Evolutionary conservation across 768 basidiomycete genomes (phyloP).

Genomic region (Lactarius sanguifluus): DNA sequence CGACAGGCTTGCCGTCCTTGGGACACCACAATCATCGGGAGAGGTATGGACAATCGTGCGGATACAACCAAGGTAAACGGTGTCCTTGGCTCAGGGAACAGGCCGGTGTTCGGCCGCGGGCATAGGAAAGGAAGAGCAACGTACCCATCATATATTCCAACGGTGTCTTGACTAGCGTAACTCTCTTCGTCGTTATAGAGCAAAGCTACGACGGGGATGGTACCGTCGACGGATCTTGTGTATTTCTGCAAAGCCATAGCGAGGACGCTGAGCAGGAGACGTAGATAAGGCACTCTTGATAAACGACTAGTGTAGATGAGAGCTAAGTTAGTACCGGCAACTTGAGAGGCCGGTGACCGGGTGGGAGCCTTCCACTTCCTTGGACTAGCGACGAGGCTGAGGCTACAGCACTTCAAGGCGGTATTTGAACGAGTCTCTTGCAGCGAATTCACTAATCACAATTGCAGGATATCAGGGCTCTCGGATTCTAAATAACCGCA

Average conservation of each 20-base stretch:
- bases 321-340: neutral
- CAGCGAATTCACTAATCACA: too few relatives aligned
- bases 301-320: neutral
- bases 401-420: too few relatives aligned
- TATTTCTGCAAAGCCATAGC: conserved; percentile 47
- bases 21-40: neutral
- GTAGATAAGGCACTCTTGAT: neutral
- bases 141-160: conserved; percentile 93
- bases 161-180: conserved; percentile 66
- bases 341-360: neutral
- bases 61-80: neutral
- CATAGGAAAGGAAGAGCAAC: conserved; percentile 32
- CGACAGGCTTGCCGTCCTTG: neutral
- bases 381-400: too few relatives aligned
- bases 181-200: conserved; percentile 81
- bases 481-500: too few relatives aligned
- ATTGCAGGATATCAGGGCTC: too few relatives aligned
- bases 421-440: too few relatives aligned
- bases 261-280: neutral
- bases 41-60: neutral
- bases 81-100: neutral
- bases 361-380: too few relatives aligned
- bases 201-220: conserved; percentile 73
- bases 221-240: conserved; percentile 62
- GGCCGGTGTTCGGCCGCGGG: neutral